Conservation (phyloP, 345 rosid species). For the Orychophragmus violaceus region DNA sequence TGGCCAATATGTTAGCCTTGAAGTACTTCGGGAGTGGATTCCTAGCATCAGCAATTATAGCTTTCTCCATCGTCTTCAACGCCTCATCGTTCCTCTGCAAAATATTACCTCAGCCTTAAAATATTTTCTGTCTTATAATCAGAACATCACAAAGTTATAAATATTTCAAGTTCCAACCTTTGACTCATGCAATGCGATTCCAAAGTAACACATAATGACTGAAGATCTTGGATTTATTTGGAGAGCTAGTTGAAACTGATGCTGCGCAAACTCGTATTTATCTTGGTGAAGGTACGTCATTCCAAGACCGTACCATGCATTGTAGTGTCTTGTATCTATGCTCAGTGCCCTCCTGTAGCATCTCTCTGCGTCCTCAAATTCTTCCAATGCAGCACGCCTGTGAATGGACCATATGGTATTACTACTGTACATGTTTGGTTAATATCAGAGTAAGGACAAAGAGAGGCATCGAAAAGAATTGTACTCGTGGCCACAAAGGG, state of each 20-base stretch:
- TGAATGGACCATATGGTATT: neutral
- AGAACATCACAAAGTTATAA: neutral
- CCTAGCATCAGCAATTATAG: conserved; percentile 60
- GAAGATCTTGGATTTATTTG: conserved; percentile 72
- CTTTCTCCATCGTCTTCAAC: conserved; percentile 74
- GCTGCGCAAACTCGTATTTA: conserved; percentile 77
- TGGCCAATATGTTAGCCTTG: conserved; percentile 68
- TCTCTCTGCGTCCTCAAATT: conserved; percentile 67
- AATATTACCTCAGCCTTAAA: neutral
- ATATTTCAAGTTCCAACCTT: conserved; percentile 42
- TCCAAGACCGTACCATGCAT: conserved; percentile 94
- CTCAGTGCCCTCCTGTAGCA: conserved; percentile 72
- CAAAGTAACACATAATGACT: conserved; percentile 84
- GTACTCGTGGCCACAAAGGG: conserved; percentile 96
- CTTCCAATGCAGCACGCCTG: conserved; percentile 77
- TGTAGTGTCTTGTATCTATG: conserved; percentile 79
- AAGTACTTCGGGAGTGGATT: conserved; percentile 91
- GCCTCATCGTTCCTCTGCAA: conserved; percentile 78
- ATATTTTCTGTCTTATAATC: neutral
- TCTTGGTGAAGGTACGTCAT: conserved; percentile 78
- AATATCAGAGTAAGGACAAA: conserved; percentile 4
- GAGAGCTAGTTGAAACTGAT: conserved; percentile 79
- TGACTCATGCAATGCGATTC: conserved; percentile 70
- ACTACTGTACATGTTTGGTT: neutral
- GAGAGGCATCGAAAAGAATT: conserved; percentile 16